Conservation (phyloP, 768 basidiomycete genomes). For the Naganishia antarctica region DNA sequence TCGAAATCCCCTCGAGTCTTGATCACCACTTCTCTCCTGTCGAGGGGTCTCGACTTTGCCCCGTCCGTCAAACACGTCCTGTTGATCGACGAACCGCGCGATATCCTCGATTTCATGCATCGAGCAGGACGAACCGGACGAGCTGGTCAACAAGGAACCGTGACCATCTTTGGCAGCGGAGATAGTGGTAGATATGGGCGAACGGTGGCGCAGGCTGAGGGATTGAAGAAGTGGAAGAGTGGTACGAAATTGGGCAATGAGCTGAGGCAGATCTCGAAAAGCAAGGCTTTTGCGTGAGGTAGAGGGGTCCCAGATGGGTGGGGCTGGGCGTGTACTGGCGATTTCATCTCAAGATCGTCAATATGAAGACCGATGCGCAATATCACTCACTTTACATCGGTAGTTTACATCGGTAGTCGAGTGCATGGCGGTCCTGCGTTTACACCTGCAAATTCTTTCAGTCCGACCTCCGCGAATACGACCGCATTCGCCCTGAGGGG, state of each 20-base stretch:
- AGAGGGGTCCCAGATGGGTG: too few relatives aligned
- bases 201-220: slow-evolving; percentile 1
- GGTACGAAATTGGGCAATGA: slow-evolving; percentile 26
- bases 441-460: too few relatives aligned
- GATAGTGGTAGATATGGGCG: slow-evolving; percentile 12
- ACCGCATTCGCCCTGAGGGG: too few relatives aligned
- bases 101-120: slow-evolving; percentile 87
- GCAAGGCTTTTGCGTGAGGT: slow-evolving; percentile 1
- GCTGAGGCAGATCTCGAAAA: slow-evolving; percentile 15
- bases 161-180: slow-evolving; percentile 41
- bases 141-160: slow-evolving; percentile 52
- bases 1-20: slow-evolving; percentile 54
- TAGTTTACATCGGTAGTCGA: background rate
- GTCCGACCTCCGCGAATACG: too few relatives aligned
- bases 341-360: too few relatives aligned
- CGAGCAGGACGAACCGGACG: slow-evolving; percentile 78
- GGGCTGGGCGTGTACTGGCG: too few relatives aligned
- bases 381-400: too few relatives aligned
- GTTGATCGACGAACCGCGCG: slow-evolving; percentile 79
- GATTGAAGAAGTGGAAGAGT: slow-evolving; percentile 22
- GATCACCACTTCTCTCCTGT: slow-evolving; percentile 83
- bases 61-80: slow-evolving; percentile 74
- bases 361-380: too few relatives aligned
- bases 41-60: slow-evolving; percentile 81
- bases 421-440: too few relatives aligned